phyloP scores from a whole-genome alignment of 2,329 filamentous ascomycete species.

The Aspergillus texensis region DNA sequence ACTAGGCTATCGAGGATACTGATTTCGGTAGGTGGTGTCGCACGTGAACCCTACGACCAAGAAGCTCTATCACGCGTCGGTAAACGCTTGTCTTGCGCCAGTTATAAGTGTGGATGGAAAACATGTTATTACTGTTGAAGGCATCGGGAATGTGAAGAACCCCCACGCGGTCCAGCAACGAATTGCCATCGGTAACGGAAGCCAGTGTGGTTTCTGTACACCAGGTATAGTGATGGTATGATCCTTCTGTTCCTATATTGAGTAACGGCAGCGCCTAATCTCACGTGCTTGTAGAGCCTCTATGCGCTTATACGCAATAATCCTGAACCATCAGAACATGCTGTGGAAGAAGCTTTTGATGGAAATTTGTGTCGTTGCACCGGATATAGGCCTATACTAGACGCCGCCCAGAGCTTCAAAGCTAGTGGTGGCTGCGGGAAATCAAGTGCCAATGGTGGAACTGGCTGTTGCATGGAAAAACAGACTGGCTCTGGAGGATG shows the following conservation, averaged over 20 bases:
- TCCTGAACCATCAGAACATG: constrained; percentile 72
- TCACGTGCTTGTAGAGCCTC: constrained; percentile 62
- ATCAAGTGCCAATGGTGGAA: constrained; percentile 59
- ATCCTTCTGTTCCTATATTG: neutral
- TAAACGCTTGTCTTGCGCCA: constrained; percentile 93
- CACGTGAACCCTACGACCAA: constrained; percentile 92
- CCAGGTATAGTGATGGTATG: constrained; percentile 89
- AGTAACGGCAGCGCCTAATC: constrained; percentile 3
- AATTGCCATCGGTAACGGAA: constrained; percentile 87
- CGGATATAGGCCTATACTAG: constrained; percentile 89
- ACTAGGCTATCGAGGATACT: constrained; percentile 19
- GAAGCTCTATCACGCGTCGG: constrained; percentile 91
- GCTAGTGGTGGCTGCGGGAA: constrained; percentile 59
- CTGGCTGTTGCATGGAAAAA: constrained; percentile 74
- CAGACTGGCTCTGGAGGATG: constrained; percentile 62
- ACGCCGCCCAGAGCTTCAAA: constrained; percentile 85
- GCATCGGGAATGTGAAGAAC: constrained; percentile 82
- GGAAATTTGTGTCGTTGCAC: constrained; percentile 96
- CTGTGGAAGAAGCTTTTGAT: constrained; percentile 95
- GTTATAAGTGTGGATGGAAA: constrained; percentile 94
- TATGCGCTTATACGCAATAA: constrained; percentile 92
- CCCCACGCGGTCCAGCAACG: constrained; percentile 91
- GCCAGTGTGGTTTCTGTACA: constrained; percentile 94
- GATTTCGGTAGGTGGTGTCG: constrained; percentile 67
- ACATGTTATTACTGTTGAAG: constrained; percentile 96